Evolutionary conservation across 371 early-diverging fungal genomes (phyloP).

Genomic region (Zancudomyces culisetae): DNA sequence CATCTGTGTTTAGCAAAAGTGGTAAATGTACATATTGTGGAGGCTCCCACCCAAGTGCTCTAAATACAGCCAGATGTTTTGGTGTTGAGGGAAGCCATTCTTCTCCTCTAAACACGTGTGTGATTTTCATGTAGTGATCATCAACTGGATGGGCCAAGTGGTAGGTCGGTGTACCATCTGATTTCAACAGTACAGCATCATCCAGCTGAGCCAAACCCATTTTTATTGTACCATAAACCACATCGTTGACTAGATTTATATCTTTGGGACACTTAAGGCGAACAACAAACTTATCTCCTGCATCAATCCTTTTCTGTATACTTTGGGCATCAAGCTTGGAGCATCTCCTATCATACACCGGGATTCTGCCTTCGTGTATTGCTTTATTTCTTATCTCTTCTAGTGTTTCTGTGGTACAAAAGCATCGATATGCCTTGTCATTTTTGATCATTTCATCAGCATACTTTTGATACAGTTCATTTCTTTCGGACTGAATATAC

Average conservation of each 20-base stretch:
- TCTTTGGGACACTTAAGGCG: slow-evolving; percentile 28
- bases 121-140: slow-evolving; percentile 75
- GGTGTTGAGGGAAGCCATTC: slow-evolving; percentile 91
- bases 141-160: slow-evolving; percentile 91
- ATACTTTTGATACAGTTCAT: slow-evolving; percentile 38
- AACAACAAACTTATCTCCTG: slow-evolving; percentile 39
- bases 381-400: slow-evolving; percentile 32
- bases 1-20: slow-evolving; percentile 60
- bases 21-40: slow-evolving; percentile 80
- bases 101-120: slow-evolving; percentile 85
- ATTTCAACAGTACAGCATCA: slow-evolving; percentile 75
- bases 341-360: slow-evolving; percentile 71
- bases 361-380: slow-evolving; percentile 32
- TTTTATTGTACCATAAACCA: slow-evolving; percentile 50
- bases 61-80: slow-evolving; percentile 68
- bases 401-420: slow-evolving; percentile 59
- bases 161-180: slow-evolving; percentile 85
- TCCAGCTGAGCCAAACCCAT: slow-evolving; percentile 58
- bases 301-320: slow-evolving; percentile 32
- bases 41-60: slow-evolving; percentile 56
- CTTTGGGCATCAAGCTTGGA: slow-evolving; percentile 37
- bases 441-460: slow-evolving; percentile 43
- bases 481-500: slow-evolving; percentile 64
- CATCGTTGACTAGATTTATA: slow-evolving; percentile 31
- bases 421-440: slow-evolving; percentile 80